These are phyloP conservation scores for Xerocomellus chrysenteron DNA, from an alignment of 768 basidiomycete species.

Conservation along the genomic window DNA sequence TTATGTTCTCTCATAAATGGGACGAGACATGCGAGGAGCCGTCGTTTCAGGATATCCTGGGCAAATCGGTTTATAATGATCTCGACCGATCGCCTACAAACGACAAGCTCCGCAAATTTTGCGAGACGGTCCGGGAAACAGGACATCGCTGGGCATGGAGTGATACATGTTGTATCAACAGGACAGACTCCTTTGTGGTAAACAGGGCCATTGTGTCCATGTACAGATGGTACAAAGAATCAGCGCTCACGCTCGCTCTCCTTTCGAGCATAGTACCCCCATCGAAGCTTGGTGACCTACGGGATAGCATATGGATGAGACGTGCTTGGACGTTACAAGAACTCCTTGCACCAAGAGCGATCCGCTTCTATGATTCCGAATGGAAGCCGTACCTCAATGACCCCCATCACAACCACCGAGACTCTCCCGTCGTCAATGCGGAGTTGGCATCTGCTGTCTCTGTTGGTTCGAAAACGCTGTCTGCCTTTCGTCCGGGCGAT, in stretches of 20 bases:
- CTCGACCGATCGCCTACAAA: constrained; percentile 1
- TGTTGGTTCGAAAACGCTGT: not conserved
- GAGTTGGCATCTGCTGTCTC: constrained; percentile 1
- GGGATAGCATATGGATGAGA: constrained; percentile 4
- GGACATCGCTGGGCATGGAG: constrained; percentile 5
- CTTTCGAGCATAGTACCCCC: not conserved
- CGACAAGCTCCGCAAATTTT: constrained; percentile 2
- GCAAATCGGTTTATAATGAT: not conserved
- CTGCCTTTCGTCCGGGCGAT: not conserved
- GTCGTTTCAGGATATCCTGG: not conserved
- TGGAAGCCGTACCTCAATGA: constrained; percentile 6
- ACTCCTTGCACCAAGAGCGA: constrained; percentile 4
- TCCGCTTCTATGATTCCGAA: constrained; percentile 8
- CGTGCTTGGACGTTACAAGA: constrained; percentile 8
- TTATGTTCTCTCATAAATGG: constrained; percentile 12
- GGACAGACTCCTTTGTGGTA: not conserved
- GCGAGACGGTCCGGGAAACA: not conserved
- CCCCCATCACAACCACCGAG: not conserved
- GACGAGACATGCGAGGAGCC: constrained; percentile 1
- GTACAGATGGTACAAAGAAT: constrained; percentile 9
- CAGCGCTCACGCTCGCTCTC: not conserved
- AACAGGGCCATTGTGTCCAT: constrained; percentile 1
- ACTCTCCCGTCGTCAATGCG: not conserved
- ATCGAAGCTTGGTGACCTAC: not conserved
- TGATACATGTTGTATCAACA: constrained; percentile 3